Conservation (phyloP, 2,329 filamentous ascomycete species). For the Sclerotinia trifoliorum region DNA sequence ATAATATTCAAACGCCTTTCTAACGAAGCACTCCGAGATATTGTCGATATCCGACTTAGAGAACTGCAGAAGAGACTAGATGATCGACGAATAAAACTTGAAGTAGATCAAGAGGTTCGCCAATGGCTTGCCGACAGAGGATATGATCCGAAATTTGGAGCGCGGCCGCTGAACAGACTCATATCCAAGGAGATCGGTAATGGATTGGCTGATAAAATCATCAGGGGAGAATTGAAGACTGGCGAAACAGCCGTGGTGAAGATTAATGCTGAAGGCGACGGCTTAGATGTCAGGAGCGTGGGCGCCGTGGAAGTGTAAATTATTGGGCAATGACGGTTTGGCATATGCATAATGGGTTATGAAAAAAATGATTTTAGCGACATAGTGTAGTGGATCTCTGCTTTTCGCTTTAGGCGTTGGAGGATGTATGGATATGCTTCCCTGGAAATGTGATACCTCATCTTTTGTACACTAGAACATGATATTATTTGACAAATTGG, state of each 20-base stretch:
- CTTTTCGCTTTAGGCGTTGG: conserved; percentile 8
- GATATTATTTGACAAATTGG: background rate
- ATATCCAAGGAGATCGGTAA: conserved; percentile 91
- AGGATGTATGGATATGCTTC: background rate
- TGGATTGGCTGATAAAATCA: conserved; percentile 85
- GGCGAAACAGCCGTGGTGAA: conserved; percentile 72
- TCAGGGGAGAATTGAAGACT: conserved; percentile 74
- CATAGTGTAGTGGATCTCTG: conserved; percentile 17
- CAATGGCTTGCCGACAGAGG: conserved; percentile 86
- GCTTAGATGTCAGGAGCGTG: conserved; percentile 50
- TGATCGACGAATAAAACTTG: conserved; percentile 77
- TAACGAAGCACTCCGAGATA: conserved; percentile 75
- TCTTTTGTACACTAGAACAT: background rate
- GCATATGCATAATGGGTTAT: background rate
- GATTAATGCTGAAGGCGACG: conserved; percentile 61
- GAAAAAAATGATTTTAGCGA: conserved; percentile 11
- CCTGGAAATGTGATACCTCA: background rate
- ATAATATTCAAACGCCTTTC: conserved; percentile 92
- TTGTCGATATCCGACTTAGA: conserved; percentile 85
- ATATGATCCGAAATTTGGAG: conserved; percentile 89
- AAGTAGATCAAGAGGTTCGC: conserved; percentile 69
- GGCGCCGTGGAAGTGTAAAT: conserved; percentile 17
- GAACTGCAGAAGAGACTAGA: conserved; percentile 83
- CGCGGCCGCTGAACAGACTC: conserved; percentile 83
- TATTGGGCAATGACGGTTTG: background rate